Evolutionary conservation across 805 yeast species (phyloP).

Genomic region (Nakazawaea anatomiae): DNA sequence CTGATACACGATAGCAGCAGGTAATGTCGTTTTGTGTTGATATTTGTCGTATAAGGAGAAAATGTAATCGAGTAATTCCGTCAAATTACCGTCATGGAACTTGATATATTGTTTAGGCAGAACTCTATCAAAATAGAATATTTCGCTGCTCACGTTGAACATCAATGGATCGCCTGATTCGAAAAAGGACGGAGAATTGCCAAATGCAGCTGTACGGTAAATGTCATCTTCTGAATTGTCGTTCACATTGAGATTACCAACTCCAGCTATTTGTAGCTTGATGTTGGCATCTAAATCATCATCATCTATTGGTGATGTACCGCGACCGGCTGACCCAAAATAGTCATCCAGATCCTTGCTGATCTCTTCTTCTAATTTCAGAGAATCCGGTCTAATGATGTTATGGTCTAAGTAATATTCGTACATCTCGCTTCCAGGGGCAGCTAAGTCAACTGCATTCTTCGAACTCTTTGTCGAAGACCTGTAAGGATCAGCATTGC

Average conservation of each 20-base stretch:
- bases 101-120: constrained; percentile 54
- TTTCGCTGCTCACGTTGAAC: constrained; percentile 15
- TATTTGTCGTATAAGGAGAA: constrained; percentile 37
- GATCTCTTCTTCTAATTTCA: not conserved
- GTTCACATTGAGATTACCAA: constrained; percentile 15
- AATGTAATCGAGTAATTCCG: constrained; percentile 40
- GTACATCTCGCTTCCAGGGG: constrained; percentile 50
- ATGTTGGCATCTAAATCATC: constrained; percentile 28
- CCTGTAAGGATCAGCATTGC: constrained; percentile 58
- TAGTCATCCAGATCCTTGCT: not conserved
- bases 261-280: constrained; percentile 34
- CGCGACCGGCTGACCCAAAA: constrained; percentile 11
- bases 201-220: constrained; percentile 21
- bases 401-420: constrained; percentile 54
- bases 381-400: constrained; percentile 20
- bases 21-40: constrained; percentile 47
- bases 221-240: constrained; percentile 15
- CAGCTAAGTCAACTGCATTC: constrained; percentile 52
- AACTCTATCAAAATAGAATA: constrained; percentile 52
- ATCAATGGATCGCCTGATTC: constrained; percentile 23
- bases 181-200: constrained; percentile 25
- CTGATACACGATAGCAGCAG: constrained; percentile 68
- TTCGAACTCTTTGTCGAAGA: constrained; percentile 28
- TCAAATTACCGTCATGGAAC: constrained; percentile 54
- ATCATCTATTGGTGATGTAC: constrained; percentile 10